Base-by-base conservation (phyloP, 495 filamentous ascomycete genomes). In the Parmelia sp. region DNA sequence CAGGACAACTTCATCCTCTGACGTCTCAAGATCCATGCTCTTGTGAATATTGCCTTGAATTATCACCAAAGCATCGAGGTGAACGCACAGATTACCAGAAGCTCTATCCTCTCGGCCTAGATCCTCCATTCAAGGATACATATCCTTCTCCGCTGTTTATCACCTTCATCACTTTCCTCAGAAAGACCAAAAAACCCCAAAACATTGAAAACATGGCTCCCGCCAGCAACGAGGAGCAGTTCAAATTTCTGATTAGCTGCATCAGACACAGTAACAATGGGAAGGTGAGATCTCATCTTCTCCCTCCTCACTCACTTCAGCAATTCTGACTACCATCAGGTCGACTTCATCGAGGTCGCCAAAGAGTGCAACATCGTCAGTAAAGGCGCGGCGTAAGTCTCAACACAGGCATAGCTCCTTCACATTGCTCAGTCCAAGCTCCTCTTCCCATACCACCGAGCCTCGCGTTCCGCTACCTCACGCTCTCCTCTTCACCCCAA, bases 301-400 rank as follows among this genome's bases (percentile, higher is more conserved):
- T 23, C 57, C n/a, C 21, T 58, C 60, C 19, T 60, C 27, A 59
- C 45, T 63, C 17, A 29, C 1, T n/a, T 25, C 23, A 6, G 21
- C 45, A 15, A 58, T 58, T 53, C 72, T 73, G 49, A 75, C 58
- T 19, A 37, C 14, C 39, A 17, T 15, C 64, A 88, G 85, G 76
- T 87, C 17, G 80, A 89, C 67, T 89, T 86, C 68, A 70, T 65
- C 17, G 75, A 78, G 57, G 87, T 90, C 44, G 84, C 85, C n/a
- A 72, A 81, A 36, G 84, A 88, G 70, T 83, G 85, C 33, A 71
- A 72, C 29, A 87, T 89, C 58, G 78, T 87, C 14, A 78, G 69
- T 70, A 86, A 85, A 68, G 85, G 82, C 25, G 87, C 87, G 9
- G 86, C 87, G 87, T 89, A 80, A 78, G 87, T 81, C 39, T 60